phyloP scores from a whole-genome alignment of 257 asterid species.

The Solanum habrochaites region DNA sequence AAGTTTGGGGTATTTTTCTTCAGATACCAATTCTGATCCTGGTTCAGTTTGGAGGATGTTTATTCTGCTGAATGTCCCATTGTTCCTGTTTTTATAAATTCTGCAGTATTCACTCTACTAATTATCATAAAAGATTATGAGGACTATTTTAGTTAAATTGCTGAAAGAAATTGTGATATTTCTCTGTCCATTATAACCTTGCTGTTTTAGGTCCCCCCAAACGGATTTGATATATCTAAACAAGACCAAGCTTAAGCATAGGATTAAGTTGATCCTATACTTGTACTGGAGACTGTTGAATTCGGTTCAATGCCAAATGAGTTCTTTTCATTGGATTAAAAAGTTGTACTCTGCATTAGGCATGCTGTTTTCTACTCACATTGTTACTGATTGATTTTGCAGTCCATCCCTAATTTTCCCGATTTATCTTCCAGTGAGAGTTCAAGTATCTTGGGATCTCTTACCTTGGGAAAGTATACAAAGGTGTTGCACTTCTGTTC shows the following conservation, averaged over 20 bases:
- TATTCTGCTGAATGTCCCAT: background rate
- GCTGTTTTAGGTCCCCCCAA: background rate
- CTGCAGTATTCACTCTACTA: background rate
- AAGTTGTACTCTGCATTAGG: background rate
- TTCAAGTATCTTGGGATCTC: conserved; percentile 34
- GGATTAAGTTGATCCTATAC: background rate
- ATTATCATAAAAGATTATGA: background rate
- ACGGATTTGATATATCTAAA: background rate
- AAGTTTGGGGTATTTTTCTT: background rate
- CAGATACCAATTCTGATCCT: background rate
- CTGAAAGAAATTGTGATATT: background rate
- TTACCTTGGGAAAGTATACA: conserved; percentile 76
- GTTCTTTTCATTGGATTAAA: background rate
- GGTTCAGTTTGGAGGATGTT: background rate
- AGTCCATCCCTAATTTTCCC: conserved; percentile 77
- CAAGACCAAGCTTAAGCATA: background rate
- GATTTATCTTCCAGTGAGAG: conserved; percentile 43
- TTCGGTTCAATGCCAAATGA: background rate
- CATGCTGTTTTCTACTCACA: background rate
- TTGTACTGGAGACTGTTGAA: background rate
- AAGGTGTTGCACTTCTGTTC: conserved; percentile 40
- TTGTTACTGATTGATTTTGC: conserved; percentile 5
- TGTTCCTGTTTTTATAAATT: background rate
- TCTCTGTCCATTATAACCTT: background rate
- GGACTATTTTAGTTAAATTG: background rate